Base-by-base conservation (phyloP, 208 protist genomes). In the Herpetomonas tarakana region DNA sequence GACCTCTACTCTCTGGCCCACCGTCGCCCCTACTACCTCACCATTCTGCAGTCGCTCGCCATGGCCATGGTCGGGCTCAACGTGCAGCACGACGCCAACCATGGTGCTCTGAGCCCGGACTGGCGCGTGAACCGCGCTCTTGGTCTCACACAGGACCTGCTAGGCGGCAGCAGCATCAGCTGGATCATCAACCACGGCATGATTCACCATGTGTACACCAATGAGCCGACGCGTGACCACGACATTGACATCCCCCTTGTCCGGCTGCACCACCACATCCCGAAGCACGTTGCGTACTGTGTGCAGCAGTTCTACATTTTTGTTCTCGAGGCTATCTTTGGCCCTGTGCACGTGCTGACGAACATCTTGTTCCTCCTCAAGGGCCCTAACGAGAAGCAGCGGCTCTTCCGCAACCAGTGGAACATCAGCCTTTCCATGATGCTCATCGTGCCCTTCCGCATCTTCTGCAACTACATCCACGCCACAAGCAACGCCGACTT, bases 51-150 rank as follows among this genome's bases (percentile, higher is more conserved):
- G 68, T 92, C 85, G 3, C 31, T 92, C 19, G 74, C 77, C 14
- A 88, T 88, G 81, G 85, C 85, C 16, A 82, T 88, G 76, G 69
- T 92, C n/a, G 85, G 81, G 1, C 69, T 92, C 11, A 92, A 92
- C 65, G 81, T 92, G 26, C 85, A 92, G 55, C 85, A 92, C 65
- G 85, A 92, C 64, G 85, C 81, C 29, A 92, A 92, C 70, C 85
- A 92, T 71, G 85, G 85, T 11, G 81, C 85, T 2, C 31, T 84
- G 27, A 85, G 73, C 65, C 47, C 45, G 19, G 64, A 86, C 68
- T 79, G 78, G 70, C 66, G 63, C 41, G 31, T 92, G 19, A 92
- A 92, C 65, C 75, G 76, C 27, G 35, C 77, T 21, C 55, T 92
- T 47, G 85, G 85, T 0, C 65, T 88, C 29, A 69, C 74, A 1